A percentile compares a stretch with the other conserved stretches of the same genome.
Evolutionary conservation across 768 basidiomycete genomes (phyloP).

Genomic region (Mycena haematopus): DNA sequence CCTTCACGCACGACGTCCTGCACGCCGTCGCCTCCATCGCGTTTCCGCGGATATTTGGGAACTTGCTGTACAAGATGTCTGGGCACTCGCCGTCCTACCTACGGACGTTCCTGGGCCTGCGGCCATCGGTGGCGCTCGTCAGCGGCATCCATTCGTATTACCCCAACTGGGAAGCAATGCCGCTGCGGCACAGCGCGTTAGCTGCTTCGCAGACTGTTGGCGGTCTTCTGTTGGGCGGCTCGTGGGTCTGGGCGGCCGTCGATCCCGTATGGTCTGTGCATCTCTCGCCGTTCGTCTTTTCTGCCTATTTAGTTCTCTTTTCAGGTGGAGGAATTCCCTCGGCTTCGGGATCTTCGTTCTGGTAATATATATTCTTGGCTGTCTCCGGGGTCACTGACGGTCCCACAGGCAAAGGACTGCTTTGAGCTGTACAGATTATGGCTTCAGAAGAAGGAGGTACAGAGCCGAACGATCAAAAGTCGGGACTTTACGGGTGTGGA

Average conservation of each 20-base stretch:
- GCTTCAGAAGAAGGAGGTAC: constrained; percentile 53
- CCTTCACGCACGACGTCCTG: constrained; percentile 31
- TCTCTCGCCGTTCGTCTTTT: background rate
- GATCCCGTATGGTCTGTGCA: constrained; percentile 54
- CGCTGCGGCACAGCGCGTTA: constrained; percentile 29
- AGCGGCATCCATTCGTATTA: constrained; percentile 36
- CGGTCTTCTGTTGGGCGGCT: constrained; percentile 43
- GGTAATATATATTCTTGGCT: constrained; percentile 16
- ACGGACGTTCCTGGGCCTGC: constrained; percentile 32
- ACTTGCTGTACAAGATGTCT: constrained; percentile 25
- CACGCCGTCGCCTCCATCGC: constrained; percentile 25
- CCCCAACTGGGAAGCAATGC: constrained; percentile 39
- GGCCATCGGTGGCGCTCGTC: constrained; percentile 26
- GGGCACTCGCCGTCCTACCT: constrained; percentile 11
- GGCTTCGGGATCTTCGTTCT: constrained; percentile 54
- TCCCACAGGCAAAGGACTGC: constrained; percentile 50
- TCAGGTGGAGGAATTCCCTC: constrained; percentile 53
- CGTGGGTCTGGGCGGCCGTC: constrained; percentile 50
- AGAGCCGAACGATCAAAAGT: constrained; percentile 54
- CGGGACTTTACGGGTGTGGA: constrained; percentile 58
- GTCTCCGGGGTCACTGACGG: background rate
- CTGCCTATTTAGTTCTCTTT: background rate
- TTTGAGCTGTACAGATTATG: constrained; percentile 52
- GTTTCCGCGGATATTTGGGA: constrained; percentile 32
- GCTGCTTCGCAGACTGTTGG: background rate